A percentile compares a stretch with the other conserved stretches of the same genome.
Evolutionary conservation across 495 filamentous ascomycete genomes (phyloP).

Genomic region (Penicillium pancosmium): DNA sequence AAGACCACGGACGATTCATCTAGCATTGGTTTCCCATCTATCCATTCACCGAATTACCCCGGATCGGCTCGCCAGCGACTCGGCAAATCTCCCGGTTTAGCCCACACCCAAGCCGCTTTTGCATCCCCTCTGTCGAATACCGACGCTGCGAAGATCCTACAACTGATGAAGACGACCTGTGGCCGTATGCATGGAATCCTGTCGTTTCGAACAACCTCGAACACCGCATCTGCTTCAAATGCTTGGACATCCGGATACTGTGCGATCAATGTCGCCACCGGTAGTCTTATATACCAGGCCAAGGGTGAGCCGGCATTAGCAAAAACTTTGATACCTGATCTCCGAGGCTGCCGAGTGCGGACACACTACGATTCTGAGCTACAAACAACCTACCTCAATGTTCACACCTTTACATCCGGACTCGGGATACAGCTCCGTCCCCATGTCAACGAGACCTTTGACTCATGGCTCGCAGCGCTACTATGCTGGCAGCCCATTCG

Average conservation of each 20-base stretch:
- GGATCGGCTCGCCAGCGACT: constrained; percentile 45
- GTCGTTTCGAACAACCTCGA: constrained; percentile 58
- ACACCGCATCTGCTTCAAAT: constrained; percentile 50
- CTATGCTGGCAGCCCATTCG: constrained; percentile 93
- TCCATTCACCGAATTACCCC: constrained; percentile 45
- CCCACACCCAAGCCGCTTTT: constrained; percentile 43
- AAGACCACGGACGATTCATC: constrained; percentile 27
- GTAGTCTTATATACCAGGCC: constrained; percentile 58
- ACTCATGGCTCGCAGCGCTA: constrained; percentile 90
- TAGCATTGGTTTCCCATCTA: constrained; percentile 57
- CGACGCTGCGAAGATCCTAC: constrained; percentile 54
- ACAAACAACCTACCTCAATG: constrained; percentile 73
- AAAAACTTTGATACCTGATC: constrained; percentile 71
- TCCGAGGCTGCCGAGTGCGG: constrained; percentile 83
- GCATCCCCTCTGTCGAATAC: constrained; percentile 57
- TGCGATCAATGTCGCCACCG: constrained; percentile 58
- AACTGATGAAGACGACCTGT: constrained; percentile 61
- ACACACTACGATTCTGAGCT: constrained; percentile 65
- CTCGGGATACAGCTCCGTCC: constrained; percentile 76
- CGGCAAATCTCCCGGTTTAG: constrained; percentile 43
- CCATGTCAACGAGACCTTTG: constrained; percentile 71
- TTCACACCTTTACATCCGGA: constrained; percentile 70
- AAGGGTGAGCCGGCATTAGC: constrained; percentile 59
- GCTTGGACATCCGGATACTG: constrained; percentile 60
- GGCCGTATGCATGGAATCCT: constrained; percentile 58